Evolutionary conservation across 2,329 filamentous ascomycete species (phyloP).

Genomic region (Cladosporium phlei): DNA sequence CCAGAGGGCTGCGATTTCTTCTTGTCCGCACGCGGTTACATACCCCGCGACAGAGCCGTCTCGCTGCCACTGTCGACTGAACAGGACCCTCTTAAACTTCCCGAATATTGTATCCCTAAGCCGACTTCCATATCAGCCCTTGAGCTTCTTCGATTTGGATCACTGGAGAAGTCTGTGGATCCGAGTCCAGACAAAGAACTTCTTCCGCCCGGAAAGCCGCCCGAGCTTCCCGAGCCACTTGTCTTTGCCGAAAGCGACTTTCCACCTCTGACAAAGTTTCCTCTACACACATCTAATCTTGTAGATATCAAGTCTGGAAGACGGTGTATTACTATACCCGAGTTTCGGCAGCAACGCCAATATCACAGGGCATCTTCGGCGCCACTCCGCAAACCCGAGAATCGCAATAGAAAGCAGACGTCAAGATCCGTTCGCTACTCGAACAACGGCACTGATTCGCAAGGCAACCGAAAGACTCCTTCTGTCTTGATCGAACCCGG

Average conservation of each 20-base stretch:
- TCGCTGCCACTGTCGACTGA: neutral
- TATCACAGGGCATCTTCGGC: neutral
- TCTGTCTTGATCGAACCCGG: no score
- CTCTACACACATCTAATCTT: neutral
- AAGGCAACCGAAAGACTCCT: neutral
- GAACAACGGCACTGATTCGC: neutral
- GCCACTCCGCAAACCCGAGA: neutral
- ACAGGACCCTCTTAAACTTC: slow-evolving; percentile 2
- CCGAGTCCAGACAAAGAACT: neutral
- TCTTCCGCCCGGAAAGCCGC: neutral
- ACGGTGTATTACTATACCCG: slow-evolving; percentile 2
- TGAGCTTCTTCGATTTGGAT: slow-evolving; percentile 9
- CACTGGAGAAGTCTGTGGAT: neutral
- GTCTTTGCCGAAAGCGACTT: slow-evolving; percentile 7
- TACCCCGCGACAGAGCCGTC: neutral
- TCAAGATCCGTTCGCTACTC: neutral
- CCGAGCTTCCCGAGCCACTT: neutral
- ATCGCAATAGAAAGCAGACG: slow-evolving; percentile 2
- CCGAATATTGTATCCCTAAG: neutral
- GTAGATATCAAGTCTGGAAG: neutral
- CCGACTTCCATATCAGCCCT: slow-evolving; percentile 2
- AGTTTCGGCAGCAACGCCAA: neutral
- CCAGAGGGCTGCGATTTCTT: neutral
- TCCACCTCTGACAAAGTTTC: slow-evolving; percentile 1
- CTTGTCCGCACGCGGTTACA: neutral